Evolutionary conservation across 192 early-diverging fungal species (phyloP).

Genomic region (Jimgerdemannia lactiflua): DNA sequence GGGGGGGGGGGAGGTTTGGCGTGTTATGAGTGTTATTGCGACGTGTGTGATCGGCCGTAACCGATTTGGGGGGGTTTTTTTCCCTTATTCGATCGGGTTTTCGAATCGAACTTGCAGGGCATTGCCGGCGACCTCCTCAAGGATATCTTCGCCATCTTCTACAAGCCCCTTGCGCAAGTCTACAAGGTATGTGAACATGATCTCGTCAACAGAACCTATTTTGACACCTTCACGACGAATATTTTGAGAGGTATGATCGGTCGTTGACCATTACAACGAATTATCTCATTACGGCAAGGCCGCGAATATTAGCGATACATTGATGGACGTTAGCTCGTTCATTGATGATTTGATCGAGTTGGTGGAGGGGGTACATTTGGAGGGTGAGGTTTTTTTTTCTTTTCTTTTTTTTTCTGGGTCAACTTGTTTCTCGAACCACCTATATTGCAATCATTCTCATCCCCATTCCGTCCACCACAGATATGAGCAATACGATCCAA

Average conservation of each 20-base stretch:
- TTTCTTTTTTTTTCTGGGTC: not conserved
- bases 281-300: no score
- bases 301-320: constrained; percentile 51
- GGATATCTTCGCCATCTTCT: constrained; percentile 56
- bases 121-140: constrained; percentile 50
- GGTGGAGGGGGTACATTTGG: constrained; percentile 40
- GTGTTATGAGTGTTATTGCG: no score
- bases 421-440: not conserved
- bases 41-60: not conserved
- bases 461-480: not conserved
- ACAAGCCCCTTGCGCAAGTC: constrained; percentile 52
- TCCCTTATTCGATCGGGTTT: no score
- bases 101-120: constrained; percentile 11
- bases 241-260: no score
- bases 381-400: not conserved
- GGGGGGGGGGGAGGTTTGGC: no score
- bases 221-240: no score
- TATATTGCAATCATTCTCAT: not conserved
- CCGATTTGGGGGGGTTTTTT: no score
- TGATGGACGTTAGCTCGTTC: constrained; percentile 46
- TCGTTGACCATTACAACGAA: no score
- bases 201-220: no score
- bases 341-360: constrained; percentile 51
- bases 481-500: constrained; percentile 26
- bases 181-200: constrained; percentile 39